phyloP scores from a whole-genome alignment of 768 basidiomycete species.

The Suillus subalutaceus region DNA sequence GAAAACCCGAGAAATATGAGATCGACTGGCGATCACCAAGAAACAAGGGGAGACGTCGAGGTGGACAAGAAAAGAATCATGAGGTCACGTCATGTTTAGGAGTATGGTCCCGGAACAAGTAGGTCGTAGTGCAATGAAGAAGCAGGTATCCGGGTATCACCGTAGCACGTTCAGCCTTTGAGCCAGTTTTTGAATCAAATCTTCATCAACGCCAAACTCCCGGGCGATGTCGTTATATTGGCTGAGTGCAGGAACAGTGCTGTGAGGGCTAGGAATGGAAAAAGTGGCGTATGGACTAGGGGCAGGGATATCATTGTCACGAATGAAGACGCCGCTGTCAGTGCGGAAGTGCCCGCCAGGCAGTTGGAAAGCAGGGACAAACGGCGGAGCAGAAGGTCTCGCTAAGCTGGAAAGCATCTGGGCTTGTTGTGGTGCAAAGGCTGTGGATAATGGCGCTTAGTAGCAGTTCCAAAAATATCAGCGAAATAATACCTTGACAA shows the following conservation, averaged over 20 bases:
- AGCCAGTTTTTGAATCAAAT: slow-evolving; percentile 67
- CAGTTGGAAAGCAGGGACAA: background rate
- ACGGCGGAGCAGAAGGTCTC: background rate
- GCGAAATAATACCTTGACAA: slow-evolving; percentile 54
- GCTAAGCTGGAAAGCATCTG: slow-evolving; percentile 39
- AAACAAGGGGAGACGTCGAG: slow-evolving; percentile 17
- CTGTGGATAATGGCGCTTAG: slow-evolving; percentile 36
- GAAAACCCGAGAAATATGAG: slow-evolving; percentile 13
- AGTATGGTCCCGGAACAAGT: slow-evolving; percentile 10
- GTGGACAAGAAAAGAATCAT: slow-evolving; percentile 28
- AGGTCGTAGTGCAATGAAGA: slow-evolving; percentile 17
- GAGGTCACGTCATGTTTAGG: slow-evolving; percentile 21
- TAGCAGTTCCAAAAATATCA: slow-evolving; percentile 4
- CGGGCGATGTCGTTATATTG: slow-evolving; percentile 60
- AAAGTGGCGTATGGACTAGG: background rate
- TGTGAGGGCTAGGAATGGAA: background rate
- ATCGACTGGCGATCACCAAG: slow-evolving; percentile 13
- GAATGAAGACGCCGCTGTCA: slow-evolving; percentile 1
- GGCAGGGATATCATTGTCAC: background rate
- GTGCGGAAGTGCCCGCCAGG: background rate
- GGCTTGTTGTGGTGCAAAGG: slow-evolving; percentile 65
- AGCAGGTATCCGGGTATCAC: slow-evolving; percentile 16
- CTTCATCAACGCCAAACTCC: slow-evolving; percentile 75
- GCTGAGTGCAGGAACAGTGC: slow-evolving; percentile 13
- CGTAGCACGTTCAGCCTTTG: slow-evolving; percentile 48